These are phyloP conservation scores for Pythium scleroteichum DNA, from an alignment of 352 stramenopile species.

Conservation along the genomic window DNA sequence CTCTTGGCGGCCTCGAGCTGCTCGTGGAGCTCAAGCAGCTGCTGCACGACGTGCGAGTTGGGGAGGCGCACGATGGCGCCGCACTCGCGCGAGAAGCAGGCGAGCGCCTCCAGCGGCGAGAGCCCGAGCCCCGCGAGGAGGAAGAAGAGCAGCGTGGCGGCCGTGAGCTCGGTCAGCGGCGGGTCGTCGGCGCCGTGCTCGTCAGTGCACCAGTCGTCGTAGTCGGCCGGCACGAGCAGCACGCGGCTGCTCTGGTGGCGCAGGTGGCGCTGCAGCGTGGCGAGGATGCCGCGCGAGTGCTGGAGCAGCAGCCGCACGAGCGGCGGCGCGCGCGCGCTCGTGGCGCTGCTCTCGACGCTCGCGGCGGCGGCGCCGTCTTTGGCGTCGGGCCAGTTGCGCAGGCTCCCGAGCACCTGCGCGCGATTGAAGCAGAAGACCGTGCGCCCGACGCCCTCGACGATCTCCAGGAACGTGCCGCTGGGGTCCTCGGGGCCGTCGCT, in stretches of 20 bases:
- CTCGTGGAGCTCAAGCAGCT: constrained; percentile 30
- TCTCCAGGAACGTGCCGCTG: constrained; percentile 23
- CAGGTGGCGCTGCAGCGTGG: constrained; percentile 47
- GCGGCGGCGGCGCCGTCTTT: background rate
- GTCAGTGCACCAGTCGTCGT: constrained; percentile 8
- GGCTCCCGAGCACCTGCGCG: constrained; percentile 15
- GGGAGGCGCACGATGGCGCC: constrained; percentile 33
- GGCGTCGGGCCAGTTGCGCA: background rate
- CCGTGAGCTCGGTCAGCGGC: constrained; percentile 33
- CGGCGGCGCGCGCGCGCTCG: constrained; percentile 1
- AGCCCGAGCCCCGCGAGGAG: constrained; percentile 33
- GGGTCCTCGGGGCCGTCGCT: no score
- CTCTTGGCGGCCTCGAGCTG: constrained; percentile 1
- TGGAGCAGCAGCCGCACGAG: constrained; percentile 45
- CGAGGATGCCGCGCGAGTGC: constrained; percentile 38
- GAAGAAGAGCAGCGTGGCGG: constrained; percentile 51
- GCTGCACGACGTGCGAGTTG: constrained; percentile 36
- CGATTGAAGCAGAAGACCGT: constrained; percentile 27
- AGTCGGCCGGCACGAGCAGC: constrained; percentile 38
- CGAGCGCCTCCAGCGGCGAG: constrained; percentile 32
- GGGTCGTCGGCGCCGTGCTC: background rate
- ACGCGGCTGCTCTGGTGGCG: constrained; percentile 42
- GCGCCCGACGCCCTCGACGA: constrained; percentile 21
- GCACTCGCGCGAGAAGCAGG: constrained; percentile 34
- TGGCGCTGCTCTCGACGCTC: constrained; percentile 5